Base-by-base conservation (phyloP, 2,329 filamentous ascomycete genomes). In the Colletotrichum nymphaeae region DNA sequence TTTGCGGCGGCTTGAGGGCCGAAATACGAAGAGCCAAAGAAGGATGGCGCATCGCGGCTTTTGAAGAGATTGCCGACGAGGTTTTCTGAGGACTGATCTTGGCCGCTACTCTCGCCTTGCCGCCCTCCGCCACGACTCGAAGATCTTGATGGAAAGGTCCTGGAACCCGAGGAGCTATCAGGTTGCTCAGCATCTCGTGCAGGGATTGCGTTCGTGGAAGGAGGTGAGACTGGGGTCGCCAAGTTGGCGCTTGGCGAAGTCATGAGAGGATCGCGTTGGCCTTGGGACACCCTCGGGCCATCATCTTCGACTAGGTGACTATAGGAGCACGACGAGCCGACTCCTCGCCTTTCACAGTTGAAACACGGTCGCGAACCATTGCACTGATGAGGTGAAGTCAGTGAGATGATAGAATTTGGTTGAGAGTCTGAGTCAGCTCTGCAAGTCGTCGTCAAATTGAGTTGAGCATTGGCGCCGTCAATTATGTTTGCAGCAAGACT, bases 11-110 rank as follows among this genome's bases (percentile, higher is more conserved):
- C 78, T 58, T 81, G 79, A 60, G 78, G 79, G 9, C 80, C 80
- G 74, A 81, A 81, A 70, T 81, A 81, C 1, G 79, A 81, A 58
- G 76, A 78, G 6, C 80, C 79, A 53, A 80, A 79, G 59, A 79
- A 81, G 9, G 79, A 78, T 6, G 79, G 76, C 62, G 80, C 79
- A 37, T 78, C 79, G 37, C 79, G 76, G 9, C 78, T 77, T 65
- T 80, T 79, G 68, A 76, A 79, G 8, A 81, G 75, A 53, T 79
- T 78, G 35, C 79, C 80, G 56, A 81, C 70, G n/a, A 69, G 42
- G 8, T 63, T 65, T n/a, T 69, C 70, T 2, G 67, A 19, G 1
- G 59, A 60, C 35, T 73, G 70, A 14, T 73, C 70, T 28, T 65
- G 67, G 12, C 67, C 60, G 42, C 42, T 22, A 14, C 26, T 65